These are phyloP conservation scores for Monosporascus ibericus DNA, from an alignment of 2,329 filamentous ascomycete species.

Conservation along the genomic window DNA sequence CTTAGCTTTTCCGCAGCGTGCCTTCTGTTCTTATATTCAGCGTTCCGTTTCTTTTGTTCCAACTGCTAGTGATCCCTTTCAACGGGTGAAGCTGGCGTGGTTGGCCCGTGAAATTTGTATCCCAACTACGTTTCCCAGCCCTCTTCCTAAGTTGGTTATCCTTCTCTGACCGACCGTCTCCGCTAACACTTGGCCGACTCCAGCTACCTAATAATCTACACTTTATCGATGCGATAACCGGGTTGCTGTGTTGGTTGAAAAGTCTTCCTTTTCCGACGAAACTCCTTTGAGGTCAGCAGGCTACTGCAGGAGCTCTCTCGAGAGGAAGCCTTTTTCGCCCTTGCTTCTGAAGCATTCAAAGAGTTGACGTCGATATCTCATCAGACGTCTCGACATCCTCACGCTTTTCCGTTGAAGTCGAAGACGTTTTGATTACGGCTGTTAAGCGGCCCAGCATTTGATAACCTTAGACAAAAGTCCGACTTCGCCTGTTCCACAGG, in stretches of 20 bases:
- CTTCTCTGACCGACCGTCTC: neutral
- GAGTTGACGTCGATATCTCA: slow-evolving; percentile 17
- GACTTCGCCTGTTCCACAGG: neutral
- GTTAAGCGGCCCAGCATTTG: neutral
- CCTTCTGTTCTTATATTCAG: neutral
- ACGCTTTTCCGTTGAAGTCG: slow-evolving; percentile 4
- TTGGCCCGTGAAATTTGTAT: neutral
- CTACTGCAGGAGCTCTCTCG: slow-evolving; percentile 63
- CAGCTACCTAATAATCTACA: slow-evolving; percentile 23
- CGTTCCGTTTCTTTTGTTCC: neutral
- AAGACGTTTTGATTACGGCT: slow-evolving; percentile 2
- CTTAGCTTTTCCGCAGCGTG: neutral
- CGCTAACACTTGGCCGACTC: neutral
- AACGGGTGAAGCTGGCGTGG: neutral
- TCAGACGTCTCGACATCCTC: slow-evolving; percentile 8
- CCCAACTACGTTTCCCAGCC: neutral
- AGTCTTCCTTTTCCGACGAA: slow-evolving; percentile 23
- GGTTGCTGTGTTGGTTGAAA: slow-evolving; percentile 13
- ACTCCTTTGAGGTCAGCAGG: slow-evolving; percentile 79
- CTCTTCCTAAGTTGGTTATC: neutral
- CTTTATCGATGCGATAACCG: slow-evolving; percentile 17
- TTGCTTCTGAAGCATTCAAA: slow-evolving; percentile 22
- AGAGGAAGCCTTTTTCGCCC: slow-evolving; percentile 32
- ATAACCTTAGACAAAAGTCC: neutral
- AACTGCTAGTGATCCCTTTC: neutral